Evolutionary conservation across 1,284 basidiomycete genomes (phyloP).

Genomic region (Cutaneotrichosporon sp.): DNA sequence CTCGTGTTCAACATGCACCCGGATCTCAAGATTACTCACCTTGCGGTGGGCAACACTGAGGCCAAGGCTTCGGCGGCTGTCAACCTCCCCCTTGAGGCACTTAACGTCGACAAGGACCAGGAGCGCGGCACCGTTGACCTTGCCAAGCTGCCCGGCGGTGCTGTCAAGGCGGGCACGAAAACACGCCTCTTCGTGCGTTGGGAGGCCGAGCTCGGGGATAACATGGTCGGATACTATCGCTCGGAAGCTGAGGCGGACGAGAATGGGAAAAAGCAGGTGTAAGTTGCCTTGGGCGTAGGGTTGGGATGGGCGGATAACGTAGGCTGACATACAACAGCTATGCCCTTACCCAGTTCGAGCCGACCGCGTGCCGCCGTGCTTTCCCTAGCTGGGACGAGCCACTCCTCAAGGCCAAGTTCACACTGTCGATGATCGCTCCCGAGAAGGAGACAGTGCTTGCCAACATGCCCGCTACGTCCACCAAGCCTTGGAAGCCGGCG

Average conservation of each 20-base stretch:
- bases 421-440: constrained; percentile 75
- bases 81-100: constrained; percentile 45
- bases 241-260: constrained; percentile 51
- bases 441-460: constrained; percentile 60
- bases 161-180: constrained; percentile 58
- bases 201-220: constrained; percentile 60
- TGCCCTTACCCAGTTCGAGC: constrained; percentile 73
- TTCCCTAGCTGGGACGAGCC: constrained; percentile 93
- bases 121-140: constrained; percentile 64
- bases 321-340: constrained; percentile 50
- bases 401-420: constrained; percentile 80
- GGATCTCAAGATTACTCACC: constrained; percentile 63
- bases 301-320: neutral
- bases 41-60: constrained; percentile 60
- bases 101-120: constrained; percentile 57
- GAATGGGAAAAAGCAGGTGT: constrained; percentile 50
- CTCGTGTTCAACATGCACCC: constrained; percentile 67
- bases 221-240: constrained; percentile 56
- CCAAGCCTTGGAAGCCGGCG: constrained; percentile 49
- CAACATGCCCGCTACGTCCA: constrained; percentile 75
- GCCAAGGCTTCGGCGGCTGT: constrained; percentile 57
- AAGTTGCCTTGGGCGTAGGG: constrained; percentile 11
- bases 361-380: constrained; percentile 75
- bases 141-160: constrained; percentile 59
- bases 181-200: constrained; percentile 53